These are phyloP conservation scores for Moelleriella libera DNA, from an alignment of 2,329 filamentous ascomycete genomes.

Conservation along the genomic window DNA sequence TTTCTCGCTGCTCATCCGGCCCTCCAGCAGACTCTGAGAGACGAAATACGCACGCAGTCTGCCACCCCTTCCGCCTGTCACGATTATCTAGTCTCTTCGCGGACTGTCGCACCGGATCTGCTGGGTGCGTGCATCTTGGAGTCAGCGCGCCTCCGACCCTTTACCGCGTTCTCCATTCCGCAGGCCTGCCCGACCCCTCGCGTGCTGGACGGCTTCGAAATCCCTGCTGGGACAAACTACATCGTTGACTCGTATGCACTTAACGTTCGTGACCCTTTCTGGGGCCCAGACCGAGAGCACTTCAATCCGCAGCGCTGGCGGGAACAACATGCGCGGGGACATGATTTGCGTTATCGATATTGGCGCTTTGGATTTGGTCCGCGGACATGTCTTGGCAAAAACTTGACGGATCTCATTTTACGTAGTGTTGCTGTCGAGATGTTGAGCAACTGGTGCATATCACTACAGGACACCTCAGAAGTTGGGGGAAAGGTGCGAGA, in stretches of 20 bases:
- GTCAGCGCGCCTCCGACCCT: conserved; percentile 3
- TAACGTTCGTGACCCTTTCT: conserved; percentile 4
- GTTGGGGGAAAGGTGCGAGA: too few species aligned
- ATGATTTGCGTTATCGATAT: conserved; percentile 1
- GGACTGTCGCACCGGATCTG: background rate
- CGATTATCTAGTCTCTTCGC: background rate
- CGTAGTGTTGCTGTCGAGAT: background rate
- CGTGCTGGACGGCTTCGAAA: background rate
- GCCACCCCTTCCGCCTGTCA: background rate
- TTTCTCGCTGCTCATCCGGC: background rate
- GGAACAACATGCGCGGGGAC: background rate
- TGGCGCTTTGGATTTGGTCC: conserved; percentile 6
- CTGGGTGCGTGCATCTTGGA: conserved; percentile 3
- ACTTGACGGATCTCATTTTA: background rate
- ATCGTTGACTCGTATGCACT: conserved; percentile 5
- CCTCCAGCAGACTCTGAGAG: background rate
- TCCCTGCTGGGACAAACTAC: conserved; percentile 1
- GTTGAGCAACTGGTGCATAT: background rate
- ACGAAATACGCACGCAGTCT: background rate
- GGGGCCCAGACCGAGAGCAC: conserved; percentile 1
- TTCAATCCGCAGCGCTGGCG: background rate
- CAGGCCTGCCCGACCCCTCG: background rate
- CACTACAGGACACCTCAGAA: too few species aligned
- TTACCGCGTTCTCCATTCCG: conserved; percentile 1
- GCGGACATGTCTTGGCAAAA: background rate